Evolutionary conservation across 495 filamentous ascomycete genomes (phyloP).

Genomic region (Aspergillus coremiiformis): DNA sequence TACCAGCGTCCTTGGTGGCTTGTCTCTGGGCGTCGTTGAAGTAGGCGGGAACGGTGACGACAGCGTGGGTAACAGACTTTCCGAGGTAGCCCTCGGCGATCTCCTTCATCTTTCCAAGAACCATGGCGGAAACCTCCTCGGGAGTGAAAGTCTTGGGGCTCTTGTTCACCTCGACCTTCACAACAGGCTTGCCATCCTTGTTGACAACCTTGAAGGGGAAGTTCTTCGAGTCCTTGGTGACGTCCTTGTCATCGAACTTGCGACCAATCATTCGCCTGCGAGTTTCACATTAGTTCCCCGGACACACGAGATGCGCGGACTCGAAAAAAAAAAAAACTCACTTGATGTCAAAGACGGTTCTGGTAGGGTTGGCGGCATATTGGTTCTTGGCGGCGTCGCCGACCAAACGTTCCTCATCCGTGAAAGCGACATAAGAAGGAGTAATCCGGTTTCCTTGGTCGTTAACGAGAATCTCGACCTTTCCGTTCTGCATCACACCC

Average conservation of each 20-base stretch:
- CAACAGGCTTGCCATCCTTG: conserved; percentile 74
- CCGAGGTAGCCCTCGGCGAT: conserved; percentile 88
- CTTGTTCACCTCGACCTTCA: conserved; percentile 72
- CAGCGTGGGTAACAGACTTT: conserved; percentile 93
- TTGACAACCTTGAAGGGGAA: conserved; percentile 82
- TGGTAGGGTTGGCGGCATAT: conserved; percentile 82
- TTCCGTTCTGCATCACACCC: conserved; percentile 97
- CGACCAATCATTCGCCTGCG: conserved; percentile 82
- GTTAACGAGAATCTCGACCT: conserved; percentile 96
- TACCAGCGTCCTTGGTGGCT: conserved; percentile 96
- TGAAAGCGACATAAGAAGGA: conserved; percentile 97
- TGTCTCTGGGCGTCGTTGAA: conserved; percentile 99
- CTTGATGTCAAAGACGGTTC: conserved; percentile 93
- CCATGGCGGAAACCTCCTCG: conserved; percentile 82
- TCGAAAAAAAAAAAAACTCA: too few relatives aligned
- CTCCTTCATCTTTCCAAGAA: conserved; percentile 95
- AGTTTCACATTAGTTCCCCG: too few relatives aligned
- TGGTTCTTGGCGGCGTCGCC: conserved; percentile 99
- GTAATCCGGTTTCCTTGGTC: conserved; percentile 99
- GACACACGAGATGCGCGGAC: too few relatives aligned
- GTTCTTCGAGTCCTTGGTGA: conserved; percentile 79
- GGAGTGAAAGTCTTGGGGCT: conserved; percentile 71
- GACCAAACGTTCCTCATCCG: conserved; percentile 92
- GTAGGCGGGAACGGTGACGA: conserved; percentile 96
- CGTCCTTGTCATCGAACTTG: conserved; percentile 79